A percentile compares a stretch with the other conserved stretches of the same genome.
Evolutionary conservation across 805 yeast genomes (phyloP).

Genomic region (Wickerhamiella sergipiensis): DNA sequence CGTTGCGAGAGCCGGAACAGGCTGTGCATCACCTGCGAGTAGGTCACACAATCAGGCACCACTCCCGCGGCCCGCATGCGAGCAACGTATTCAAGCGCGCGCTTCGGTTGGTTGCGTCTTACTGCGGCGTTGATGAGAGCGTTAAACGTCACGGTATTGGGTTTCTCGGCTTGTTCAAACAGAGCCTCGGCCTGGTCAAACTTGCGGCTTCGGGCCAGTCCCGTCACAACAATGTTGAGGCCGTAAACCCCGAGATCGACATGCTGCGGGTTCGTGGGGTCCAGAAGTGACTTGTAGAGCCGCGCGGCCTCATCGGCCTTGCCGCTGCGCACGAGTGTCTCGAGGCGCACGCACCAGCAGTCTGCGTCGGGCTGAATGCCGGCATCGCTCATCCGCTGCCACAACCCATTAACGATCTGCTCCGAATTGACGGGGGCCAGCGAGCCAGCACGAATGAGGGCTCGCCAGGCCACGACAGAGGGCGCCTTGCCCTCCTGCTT

Average conservation of each 20-base stretch:
- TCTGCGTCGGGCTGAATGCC: slow-evolving; percentile 33
- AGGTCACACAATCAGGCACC: slow-evolving; percentile 48
- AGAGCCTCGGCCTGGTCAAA: slow-evolving; percentile 34
- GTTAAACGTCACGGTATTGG: slow-evolving; percentile 38
- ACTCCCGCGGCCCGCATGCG: slow-evolving; percentile 32
- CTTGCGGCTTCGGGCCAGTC: slow-evolving; percentile 29
- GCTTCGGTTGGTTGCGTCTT: slow-evolving; percentile 27
- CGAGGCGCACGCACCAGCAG: slow-evolving; percentile 35
- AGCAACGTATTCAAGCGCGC: slow-evolving; percentile 37
- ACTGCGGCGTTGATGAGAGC: slow-evolving; percentile 33
- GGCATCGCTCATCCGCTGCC: slow-evolving; percentile 28
- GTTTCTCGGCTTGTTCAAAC: slow-evolving; percentile 18
- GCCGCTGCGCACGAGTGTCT: slow-evolving; percentile 32
- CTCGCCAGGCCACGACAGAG: slow-evolving; percentile 44
- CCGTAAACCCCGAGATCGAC: slow-evolving; percentile 15
- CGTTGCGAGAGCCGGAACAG: slow-evolving; percentile 34
- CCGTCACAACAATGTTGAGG: slow-evolving; percentile 34
- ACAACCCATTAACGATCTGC: slow-evolving; percentile 20
- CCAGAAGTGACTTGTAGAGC: slow-evolving; percentile 16
- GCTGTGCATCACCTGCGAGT: slow-evolving; percentile 43
- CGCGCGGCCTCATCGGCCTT: slow-evolving; percentile 32
- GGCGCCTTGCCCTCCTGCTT: slow-evolving; percentile 27
- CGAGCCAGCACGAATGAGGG: slow-evolving; percentile 37
- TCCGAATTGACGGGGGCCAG: slow-evolving; percentile 19
- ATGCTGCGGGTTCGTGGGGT: slow-evolving; percentile 22